Conservation (phyloP, 768 basidiomycete genomes). For the Lanmaoa rubissima region DNA sequence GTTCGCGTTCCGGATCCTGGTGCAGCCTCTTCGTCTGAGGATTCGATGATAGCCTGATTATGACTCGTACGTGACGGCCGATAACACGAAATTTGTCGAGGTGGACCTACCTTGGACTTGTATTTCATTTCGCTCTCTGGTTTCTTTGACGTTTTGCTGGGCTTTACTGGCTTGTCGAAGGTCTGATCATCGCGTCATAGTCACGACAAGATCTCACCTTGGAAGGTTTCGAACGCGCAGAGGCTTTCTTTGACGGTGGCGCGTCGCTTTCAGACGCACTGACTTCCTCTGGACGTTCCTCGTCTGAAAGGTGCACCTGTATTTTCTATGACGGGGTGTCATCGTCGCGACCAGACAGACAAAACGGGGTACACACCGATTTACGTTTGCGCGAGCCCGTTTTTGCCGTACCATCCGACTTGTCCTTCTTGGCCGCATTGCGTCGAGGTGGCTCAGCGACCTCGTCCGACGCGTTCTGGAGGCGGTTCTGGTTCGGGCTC, state of each 20-base stretch:
- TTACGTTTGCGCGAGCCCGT: slow-evolving; percentile 7
- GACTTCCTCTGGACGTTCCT: slow-evolving; percentile 1
- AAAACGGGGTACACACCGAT: slow-evolving; percentile 8
- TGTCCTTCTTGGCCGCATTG: slow-evolving; percentile 9
- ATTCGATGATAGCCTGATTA: slow-evolving; percentile 26
- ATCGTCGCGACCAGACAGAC: background rate
- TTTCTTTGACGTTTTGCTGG: slow-evolving; percentile 12
- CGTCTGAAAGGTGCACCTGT: background rate
- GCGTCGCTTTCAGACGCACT: slow-evolving; percentile 1
- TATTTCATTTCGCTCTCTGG: slow-evolving; percentile 19
- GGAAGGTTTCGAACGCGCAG: slow-evolving; percentile 9
- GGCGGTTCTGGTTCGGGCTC: slow-evolving; percentile 4
- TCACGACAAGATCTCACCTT: slow-evolving; percentile 4
- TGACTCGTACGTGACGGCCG: background rate
- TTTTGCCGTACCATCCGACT: slow-evolving; percentile 1
- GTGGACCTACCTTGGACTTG: slow-evolving; percentile 27
- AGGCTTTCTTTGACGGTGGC: slow-evolving; percentile 8
- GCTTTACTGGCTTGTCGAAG: slow-evolving; percentile 10
- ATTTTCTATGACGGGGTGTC: background rate
- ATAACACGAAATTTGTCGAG: background rate
- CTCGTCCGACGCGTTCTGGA: slow-evolving; percentile 8
- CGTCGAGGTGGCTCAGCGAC: background rate
- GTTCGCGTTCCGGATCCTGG: slow-evolving; percentile 3
- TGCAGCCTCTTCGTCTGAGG: slow-evolving; percentile 28
- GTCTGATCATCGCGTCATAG: background rate